Base-by-base conservation (phyloP, 2,329 filamentous ascomycete genomes). In the Ceratocystis harringtonii region DNA sequence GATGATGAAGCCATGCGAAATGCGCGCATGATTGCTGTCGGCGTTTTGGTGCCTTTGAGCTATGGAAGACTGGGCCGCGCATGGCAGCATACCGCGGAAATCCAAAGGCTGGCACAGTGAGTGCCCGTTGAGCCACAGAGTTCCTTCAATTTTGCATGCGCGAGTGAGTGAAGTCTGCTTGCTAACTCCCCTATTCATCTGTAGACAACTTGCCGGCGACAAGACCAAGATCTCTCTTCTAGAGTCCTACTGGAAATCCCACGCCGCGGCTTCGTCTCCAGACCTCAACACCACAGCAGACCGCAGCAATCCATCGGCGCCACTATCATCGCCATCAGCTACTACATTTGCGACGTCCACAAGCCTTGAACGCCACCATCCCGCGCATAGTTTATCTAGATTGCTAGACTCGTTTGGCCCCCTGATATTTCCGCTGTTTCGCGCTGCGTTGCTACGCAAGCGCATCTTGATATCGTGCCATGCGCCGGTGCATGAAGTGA, bases 11-110 rank as follows among this genome's bases (percentile, higher is more conserved):
- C 84, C 63, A 84, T 89, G 63, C 87, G 94, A 68, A 89, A 95
- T 79, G 94, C 94, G 62, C 84, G 88, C 70, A 96, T 99, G 85
- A 85, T 96, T 69, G 89, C 92, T 15, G 90, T 97, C 0, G 94
- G 94, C 50, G 84, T 92, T 32, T 78, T 99, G 70, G 91, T 97
- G 1, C 90, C 90, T 5, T 75, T 96, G 63, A 92, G 87, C 72
- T 88, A 89, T 72, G 92, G 92, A 28, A 83, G 91, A 65, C 78
- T 97, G 25, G 94, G 94, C 3, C 84, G 92, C 69, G 88, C 87
- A 63, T 99, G 94, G 94, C 83, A 87, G 70, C 91, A 96, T 76
- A 91, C 90, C 5, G 83, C 88, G 65, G 81, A 78, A 22, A 75
- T 99, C 69, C 88, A 89, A 76, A 80, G 82, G 30, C 80, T 97